phyloP scores from a whole-genome alignment of 192 early-diverging fungal genomes.

The Coemansia sp. region DNA sequence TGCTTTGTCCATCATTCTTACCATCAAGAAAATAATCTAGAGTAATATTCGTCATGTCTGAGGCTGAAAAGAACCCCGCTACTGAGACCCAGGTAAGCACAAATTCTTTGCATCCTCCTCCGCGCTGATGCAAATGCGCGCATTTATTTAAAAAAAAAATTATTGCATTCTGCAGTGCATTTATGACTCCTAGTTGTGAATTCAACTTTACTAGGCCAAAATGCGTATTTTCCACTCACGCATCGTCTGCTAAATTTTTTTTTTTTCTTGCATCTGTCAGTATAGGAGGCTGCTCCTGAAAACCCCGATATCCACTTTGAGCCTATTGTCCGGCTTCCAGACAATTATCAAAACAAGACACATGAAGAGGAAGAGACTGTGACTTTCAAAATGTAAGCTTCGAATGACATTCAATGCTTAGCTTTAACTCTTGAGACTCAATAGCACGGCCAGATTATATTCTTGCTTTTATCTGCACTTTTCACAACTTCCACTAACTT shows the following conservation, averaged over 20 bases:
- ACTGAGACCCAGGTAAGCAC: constrained; percentile 44
- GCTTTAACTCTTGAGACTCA: background rate
- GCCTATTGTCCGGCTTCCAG: constrained; percentile 89
- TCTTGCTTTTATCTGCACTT: background rate
- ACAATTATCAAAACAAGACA: constrained; percentile 86
- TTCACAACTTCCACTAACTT: background rate
- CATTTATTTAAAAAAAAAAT: constrained; percentile 6
- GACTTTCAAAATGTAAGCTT: constrained; percentile 78
- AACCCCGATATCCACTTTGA: constrained; percentile 93
- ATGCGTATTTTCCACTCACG: background rate
- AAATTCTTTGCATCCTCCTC: background rate
- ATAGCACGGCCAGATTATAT: background rate
- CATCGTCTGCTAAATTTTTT: background rate
- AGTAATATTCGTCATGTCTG: constrained; percentile 34
- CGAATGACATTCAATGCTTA: constrained; percentile 48
- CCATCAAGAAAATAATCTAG: background rate
- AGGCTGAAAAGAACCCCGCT: constrained; percentile 48
- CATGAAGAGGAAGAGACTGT: constrained; percentile 93
- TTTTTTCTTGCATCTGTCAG: background rate
- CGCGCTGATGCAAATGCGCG: background rate
- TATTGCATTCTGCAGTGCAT: constrained; percentile 4
- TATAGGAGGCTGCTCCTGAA: constrained; percentile 72
- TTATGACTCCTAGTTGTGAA: background rate
- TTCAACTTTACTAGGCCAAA: no score
- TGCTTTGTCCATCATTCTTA: no score